These are phyloP conservation scores for Pyrenochaeta sp. DNA, from an alignment of 2,329 filamentous ascomycete species.

Conservation along the genomic window DNA sequence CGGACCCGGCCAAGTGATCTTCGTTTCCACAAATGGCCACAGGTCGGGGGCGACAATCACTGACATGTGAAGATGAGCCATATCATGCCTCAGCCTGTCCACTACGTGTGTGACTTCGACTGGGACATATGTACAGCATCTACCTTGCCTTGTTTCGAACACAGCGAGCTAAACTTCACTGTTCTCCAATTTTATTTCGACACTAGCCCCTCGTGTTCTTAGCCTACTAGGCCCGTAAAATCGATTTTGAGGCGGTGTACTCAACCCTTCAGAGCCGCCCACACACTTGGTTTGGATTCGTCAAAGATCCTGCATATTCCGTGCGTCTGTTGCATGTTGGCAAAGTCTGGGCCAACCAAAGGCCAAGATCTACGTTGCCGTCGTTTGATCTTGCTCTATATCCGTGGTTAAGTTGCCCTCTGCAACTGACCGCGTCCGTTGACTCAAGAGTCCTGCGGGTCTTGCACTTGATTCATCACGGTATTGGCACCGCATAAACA, in stretches of 20 bases:
- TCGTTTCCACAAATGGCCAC: conserved; percentile 16
- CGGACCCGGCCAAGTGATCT: conserved; percentile 33
- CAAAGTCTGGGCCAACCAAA: conserved; percentile 31
- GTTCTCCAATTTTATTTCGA: conserved; percentile 35
- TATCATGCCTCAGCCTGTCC: conserved; percentile 28
- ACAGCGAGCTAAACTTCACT: conserved; percentile 11
- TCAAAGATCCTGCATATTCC: conserved; percentile 28
- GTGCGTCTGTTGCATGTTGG: conserved; percentile 25
- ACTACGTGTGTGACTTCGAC: conserved; percentile 13
- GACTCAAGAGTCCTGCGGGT: conserved; percentile 33
- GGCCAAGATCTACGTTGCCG: conserved; percentile 27
- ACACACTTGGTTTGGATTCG: conserved; percentile 25
- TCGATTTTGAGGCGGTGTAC: conserved; percentile 39
- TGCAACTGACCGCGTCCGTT: conserved; percentile 28
- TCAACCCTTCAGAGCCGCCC: conserved; percentile 30
- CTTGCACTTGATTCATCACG: conserved; percentile 26
- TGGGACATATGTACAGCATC: conserved; percentile 31
- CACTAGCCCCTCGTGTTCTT: conserved; percentile 25
- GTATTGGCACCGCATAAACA: conserved; percentile 24
- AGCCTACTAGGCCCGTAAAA: conserved; percentile 24
- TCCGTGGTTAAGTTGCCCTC: conserved; percentile 20
- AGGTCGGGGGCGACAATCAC: conserved; percentile 2
- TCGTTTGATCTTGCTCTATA: conserved; percentile 23
- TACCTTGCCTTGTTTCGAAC: conserved; percentile 26
- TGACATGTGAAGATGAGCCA: conserved; percentile 40